phyloP scores from a whole-genome alignment of 345 rosid species.

The Toxicodendron radicans region DNA sequence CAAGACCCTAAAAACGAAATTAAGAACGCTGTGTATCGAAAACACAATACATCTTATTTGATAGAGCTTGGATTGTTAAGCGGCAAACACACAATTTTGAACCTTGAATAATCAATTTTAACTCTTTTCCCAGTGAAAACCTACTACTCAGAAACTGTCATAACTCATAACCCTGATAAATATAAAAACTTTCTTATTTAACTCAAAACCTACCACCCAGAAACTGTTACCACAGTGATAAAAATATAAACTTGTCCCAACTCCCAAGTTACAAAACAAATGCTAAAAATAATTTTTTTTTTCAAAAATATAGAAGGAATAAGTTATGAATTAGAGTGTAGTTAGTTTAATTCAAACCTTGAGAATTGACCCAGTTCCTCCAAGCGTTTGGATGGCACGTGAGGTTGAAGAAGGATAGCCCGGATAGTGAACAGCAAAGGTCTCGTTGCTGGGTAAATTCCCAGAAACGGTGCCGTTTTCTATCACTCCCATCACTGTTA shows the following conservation, averaged over 20 bases:
- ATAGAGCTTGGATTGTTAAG: no score
- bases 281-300: neutral
- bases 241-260: neutral
- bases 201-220: neutral
- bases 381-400: slow-evolving; percentile 78
- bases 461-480: slow-evolving; percentile 71
- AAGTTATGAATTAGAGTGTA: no score
- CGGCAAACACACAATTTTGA: no score
- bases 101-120: neutral
- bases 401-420: slow-evolving; percentile 78
- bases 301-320: no score
- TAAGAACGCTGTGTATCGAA: no score
- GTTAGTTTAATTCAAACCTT: slow-evolving; percentile 29
- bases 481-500: slow-evolving; percentile 54
- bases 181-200: no score
- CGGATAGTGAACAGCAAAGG: slow-evolving; percentile 75
- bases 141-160: no score
- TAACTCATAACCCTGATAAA: no score
- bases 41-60: no score
- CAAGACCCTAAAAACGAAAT: no score
- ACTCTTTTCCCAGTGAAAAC: neutral
- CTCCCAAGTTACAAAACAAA: neutral
- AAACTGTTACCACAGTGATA: neutral
- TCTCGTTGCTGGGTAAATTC: slow-evolving; percentile 50
- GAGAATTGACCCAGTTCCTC: slow-evolving; percentile 69